phyloP scores from a whole-genome alignment of 2,329 filamentous ascomycete species.

The Knoxdaviesia proteae region DNA sequence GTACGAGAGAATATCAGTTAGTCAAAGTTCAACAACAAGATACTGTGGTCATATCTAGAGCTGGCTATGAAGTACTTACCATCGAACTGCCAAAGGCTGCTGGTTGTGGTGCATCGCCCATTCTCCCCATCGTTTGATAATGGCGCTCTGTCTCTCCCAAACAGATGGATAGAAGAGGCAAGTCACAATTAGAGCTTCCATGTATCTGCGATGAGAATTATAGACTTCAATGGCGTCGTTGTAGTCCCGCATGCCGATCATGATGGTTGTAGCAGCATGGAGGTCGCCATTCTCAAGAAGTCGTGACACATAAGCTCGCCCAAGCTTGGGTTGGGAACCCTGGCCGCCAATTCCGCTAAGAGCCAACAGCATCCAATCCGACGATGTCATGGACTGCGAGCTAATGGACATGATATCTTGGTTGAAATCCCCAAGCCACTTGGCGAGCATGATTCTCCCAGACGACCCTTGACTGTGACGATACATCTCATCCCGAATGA shows the following conservation, averaged over 20 bases:
- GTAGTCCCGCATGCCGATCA: slow-evolving; percentile 77
- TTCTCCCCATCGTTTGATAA: slow-evolving; percentile 90
- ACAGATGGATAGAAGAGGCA: slow-evolving; percentile 66
- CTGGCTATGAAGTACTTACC: slow-evolving; percentile 17
- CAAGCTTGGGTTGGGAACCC: slow-evolving; percentile 71
- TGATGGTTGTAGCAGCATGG: slow-evolving; percentile 78
- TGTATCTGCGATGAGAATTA: slow-evolving; percentile 70
- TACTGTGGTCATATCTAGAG: too few species aligned
- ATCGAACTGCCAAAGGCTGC: slow-evolving; percentile 77
- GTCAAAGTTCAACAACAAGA: too few species aligned
- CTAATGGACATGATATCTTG: slow-evolving; percentile 62
- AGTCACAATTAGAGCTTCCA: slow-evolving; percentile 82
- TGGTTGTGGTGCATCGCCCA: slow-evolving; percentile 72
- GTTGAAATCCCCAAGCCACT: slow-evolving; percentile 67
- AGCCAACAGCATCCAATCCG: slow-evolving; percentile 93
- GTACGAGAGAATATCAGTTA: background rate
- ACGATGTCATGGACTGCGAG: slow-evolving; percentile 72
- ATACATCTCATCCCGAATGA: slow-evolving; percentile 69
- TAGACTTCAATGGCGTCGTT: slow-evolving; percentile 96
- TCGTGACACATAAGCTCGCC: slow-evolving; percentile 74
- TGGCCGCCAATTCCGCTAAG: slow-evolving; percentile 64
- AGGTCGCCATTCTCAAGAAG: slow-evolving; percentile 77
- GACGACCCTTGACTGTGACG: slow-evolving; percentile 55
- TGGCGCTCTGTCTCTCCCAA: slow-evolving; percentile 75
- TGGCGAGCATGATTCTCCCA: slow-evolving; percentile 62